Evolutionary conservation across 495 filamentous ascomycete genomes (phyloP).

Genomic region (Cudoniella acicularis): DNA sequence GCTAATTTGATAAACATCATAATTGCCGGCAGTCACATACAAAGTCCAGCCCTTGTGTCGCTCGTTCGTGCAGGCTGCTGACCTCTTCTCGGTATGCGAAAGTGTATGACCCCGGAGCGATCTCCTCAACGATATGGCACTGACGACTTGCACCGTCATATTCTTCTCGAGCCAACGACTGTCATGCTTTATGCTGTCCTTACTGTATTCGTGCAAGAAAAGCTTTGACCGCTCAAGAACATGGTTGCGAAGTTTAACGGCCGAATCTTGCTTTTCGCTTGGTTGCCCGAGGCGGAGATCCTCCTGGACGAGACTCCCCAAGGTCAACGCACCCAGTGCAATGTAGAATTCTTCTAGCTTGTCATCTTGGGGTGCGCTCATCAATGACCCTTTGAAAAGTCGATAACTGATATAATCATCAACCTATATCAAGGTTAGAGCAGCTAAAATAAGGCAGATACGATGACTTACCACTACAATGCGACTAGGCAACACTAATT

Average conservation of each 20-base stretch:
- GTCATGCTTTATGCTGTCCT: slow-evolving; percentile 75
- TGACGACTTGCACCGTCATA: slow-evolving; percentile 70
- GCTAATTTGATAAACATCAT: slow-evolving; percentile 85
- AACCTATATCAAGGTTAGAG: slow-evolving; percentile 26
- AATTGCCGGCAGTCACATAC: slow-evolving; percentile 55
- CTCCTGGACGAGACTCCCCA: slow-evolving; percentile 58
- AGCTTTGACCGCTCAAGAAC: slow-evolving; percentile 82
- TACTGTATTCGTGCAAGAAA: slow-evolving; percentile 67
- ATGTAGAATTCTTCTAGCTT: slow-evolving; percentile 78
- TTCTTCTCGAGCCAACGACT: slow-evolving; percentile 86
- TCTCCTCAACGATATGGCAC: slow-evolving; percentile 67
- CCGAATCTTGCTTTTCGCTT: slow-evolving; percentile 42
- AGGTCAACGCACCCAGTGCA: slow-evolving; percentile 53
- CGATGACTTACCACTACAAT: slow-evolving; percentile 55
- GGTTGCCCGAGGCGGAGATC: slow-evolving; percentile 52
- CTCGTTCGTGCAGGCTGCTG: slow-evolving; percentile 59
- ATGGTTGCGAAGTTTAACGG: slow-evolving; percentile 63
- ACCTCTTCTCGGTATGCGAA: slow-evolving; percentile 64
- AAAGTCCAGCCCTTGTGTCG: slow-evolving; percentile 42
- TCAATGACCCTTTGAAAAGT: slow-evolving; percentile 74
- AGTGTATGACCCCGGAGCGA: slow-evolving; percentile 64
- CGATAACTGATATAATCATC: slow-evolving; percentile 85
- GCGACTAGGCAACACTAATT: slow-evolving; percentile 61
- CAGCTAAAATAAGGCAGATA: background rate
- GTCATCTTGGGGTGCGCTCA: slow-evolving; percentile 87